Percentiles rank a stretch among this genome's conserved stretches.
Conservation (phyloP, 768 basidiomycete species). For the Rhodotorula graminis region DNA sequence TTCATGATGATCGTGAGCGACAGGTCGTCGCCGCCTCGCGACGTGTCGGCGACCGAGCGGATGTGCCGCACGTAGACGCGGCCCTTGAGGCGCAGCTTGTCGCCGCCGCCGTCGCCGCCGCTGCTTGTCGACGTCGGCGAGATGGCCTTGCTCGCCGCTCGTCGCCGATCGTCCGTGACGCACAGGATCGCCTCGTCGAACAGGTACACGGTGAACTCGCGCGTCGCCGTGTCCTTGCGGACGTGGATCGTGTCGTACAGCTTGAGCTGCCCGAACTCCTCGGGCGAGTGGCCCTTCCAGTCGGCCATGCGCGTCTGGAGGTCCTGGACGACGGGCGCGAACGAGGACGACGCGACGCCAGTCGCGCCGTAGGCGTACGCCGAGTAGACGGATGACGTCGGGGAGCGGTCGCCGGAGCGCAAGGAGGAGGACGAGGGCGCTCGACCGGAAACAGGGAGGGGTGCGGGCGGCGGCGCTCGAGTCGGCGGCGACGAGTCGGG, state of each 20-base stretch:
- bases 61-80: conserved; percentile 94
- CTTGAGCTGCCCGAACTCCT: conserved; percentile 71
- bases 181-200: conserved; percentile 98
- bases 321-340: conserved; percentile 79
- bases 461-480: not conserved
- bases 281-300: conserved; percentile 89
- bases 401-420: conserved; percentile 8
- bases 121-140: conserved; percentile 44
- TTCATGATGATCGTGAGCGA: conserved; percentile 95
- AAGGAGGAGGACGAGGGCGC: conserved; percentile 1
- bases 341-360: conserved; percentile 50
- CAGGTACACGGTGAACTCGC: conserved; percentile 87
- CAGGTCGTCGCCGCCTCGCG: conserved; percentile 65
- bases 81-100: conserved; percentile 84
- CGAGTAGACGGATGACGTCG: conserved; percentile 22
- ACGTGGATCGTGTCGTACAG: conserved; percentile 90
- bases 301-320: conserved; percentile 83
- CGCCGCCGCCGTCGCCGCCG: conserved; percentile 50
- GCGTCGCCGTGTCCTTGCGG: conserved; percentile 77
- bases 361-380: conserved; percentile 28
- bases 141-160: conserved; percentile 64
- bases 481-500: not conserved
- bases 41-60: conserved; percentile 75
- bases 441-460: not conserved
- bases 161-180: conserved; percentile 92